A percentile compares a stretch with the other conserved stretches of the same genome.
Conservation (phyloP, 2,329 filamentous ascomycete species). For the Trichophaea hybrida region DNA sequence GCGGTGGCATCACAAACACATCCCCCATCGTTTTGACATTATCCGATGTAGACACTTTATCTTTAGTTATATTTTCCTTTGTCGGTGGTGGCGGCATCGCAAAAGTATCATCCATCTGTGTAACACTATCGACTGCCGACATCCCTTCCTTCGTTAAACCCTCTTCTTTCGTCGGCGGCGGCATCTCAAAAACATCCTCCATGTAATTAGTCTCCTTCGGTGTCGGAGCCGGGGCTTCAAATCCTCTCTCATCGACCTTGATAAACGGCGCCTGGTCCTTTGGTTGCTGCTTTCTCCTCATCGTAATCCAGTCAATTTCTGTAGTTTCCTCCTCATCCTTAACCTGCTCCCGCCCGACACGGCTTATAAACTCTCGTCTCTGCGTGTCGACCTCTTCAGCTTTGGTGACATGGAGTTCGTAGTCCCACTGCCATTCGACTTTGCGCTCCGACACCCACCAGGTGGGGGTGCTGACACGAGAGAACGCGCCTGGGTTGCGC, state of each 20-base stretch:
- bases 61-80: no score
- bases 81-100: no score
- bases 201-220: background rate
- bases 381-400: background rate
- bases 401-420: background rate
- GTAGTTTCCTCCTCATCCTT: background rate
- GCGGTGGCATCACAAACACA: background rate
- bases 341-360: background rate
- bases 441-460: background rate
- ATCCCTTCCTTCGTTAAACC: background rate
- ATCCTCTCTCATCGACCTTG: background rate
- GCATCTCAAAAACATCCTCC: background rate
- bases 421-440: background rate
- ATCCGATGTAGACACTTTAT: no score
- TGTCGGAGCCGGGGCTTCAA: background rate
- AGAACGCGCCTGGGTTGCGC: background rate
- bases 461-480: background rate
- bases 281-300: background rate
- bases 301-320: conserved; percentile 1
- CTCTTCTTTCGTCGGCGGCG: background rate
- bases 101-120: no score
- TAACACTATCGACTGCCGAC: background rate
- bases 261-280: background rate
- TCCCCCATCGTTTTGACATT: background rate
- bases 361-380: background rate